Evolutionary conservation across 1,284 basidiomycete genomes (phyloP), one percentile per base, ranked within the genome.

Genomic region (Chondrostereum purpureum): DNA sequence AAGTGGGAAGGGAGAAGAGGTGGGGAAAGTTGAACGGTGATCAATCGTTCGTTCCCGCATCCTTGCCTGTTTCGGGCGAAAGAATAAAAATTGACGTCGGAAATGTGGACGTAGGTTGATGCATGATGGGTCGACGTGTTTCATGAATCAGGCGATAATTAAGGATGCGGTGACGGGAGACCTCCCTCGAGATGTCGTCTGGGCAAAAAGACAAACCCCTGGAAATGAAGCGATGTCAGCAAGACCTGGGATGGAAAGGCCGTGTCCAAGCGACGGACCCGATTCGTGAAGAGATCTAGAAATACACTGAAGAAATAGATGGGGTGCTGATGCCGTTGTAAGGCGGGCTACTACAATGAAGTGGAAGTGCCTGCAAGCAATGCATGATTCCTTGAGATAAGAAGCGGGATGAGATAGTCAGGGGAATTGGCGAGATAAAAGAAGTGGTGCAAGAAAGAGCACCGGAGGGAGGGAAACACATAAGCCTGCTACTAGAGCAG

Each of bases 321-420:
- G 33, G n/a, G 51, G 50, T 49, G 53, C 50, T 64, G 72, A 73
- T 61, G 80, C 81, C 80, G 59, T 69, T 81, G 83, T 83, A 61
- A 80, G 73, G 71, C 72, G 80, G 78, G 78, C 67, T 75, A 80
- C 79, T 79, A 74, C 83, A 84, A 56, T 61, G 48, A 86, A 84
- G 82, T 75, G 80, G 78, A 81, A 79, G 78, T 77, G 72, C 74
- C 75, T 77, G 55, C 74, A 57, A 78, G 72, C 70, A n/a, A 66
- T 67, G 69, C 58, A 62, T 67, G 73, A 68, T 77, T 72, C 68
- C 60, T 11, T 44, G 64, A 76, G 66, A 60, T 60, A 54, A 67
- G 73, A 67, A 47, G 27, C 57, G 75, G 71, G 73, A 73, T 58
- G 60, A 62, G 58, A 62, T 63, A 63, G 53, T 55, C 52, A 58